phyloP scores from a whole-genome alignment of 2,329 filamentous ascomycete species.

The Aspergillus caelatus region DNA sequence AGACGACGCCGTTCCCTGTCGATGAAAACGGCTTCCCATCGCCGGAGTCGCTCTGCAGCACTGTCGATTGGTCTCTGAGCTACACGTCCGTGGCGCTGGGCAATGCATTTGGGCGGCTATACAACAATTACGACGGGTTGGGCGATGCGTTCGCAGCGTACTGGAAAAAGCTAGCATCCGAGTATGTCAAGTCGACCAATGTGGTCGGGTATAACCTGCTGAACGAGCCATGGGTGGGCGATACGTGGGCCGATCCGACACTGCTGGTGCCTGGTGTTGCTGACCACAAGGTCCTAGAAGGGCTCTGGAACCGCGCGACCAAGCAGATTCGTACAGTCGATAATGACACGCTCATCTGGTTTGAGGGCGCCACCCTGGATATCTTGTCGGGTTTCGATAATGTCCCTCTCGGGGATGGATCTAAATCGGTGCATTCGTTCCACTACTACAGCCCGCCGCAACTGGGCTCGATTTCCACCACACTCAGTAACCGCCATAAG shows the following conservation, averaged over 20 bases:
- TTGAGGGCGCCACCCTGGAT: slow-evolving; percentile 17
- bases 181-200: slow-evolving; percentile 12
- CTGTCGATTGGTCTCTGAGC: slow-evolving; percentile 16
- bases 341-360: slow-evolving; percentile 18
- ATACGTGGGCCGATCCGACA: slow-evolving; percentile 16
- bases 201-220: slow-evolving; percentile 17
- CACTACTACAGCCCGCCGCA: slow-evolving; percentile 20
- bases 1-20: slow-evolving; percentile 10
- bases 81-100: slow-evolving; percentile 16
- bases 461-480: slow-evolving; percentile 15
- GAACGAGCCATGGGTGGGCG: slow-evolving; percentile 19
- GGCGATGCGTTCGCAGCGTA: slow-evolving; percentile 19
- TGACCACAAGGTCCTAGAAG: slow-evolving; percentile 17
- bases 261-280: slow-evolving; percentile 17
- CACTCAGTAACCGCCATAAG: slow-evolving; percentile 17
- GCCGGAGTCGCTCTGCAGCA: slow-evolving; percentile 13
- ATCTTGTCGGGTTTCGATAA: slow-evolving; percentile 18
- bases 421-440: slow-evolving; percentile 21
- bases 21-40: slow-evolving; percentile 14
- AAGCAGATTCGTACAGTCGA: slow-evolving; percentile 18
- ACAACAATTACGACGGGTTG: slow-evolving; percentile 19
- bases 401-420: slow-evolving; percentile 19
- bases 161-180: slow-evolving; percentile 18
- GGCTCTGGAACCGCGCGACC: slow-evolving; percentile 13
- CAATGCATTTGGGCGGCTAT: slow-evolving; percentile 21